Base-by-base conservation (phyloP, 257 asterid genomes). In the Solanum paucissectum region DNA sequence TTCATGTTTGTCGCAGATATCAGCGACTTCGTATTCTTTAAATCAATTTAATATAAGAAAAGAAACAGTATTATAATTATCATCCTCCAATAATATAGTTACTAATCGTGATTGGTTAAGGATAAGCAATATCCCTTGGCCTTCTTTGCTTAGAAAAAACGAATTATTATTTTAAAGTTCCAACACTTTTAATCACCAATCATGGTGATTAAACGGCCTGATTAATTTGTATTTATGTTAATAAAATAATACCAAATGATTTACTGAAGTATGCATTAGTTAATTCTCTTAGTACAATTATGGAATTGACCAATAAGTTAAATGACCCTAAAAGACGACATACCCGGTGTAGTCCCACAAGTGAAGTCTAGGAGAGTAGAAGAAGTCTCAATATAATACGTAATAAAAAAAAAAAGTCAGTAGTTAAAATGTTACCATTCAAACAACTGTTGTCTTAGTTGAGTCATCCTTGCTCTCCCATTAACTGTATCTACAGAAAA, bases 291-390 rank as follows among this genome's bases (percentile, higher is more conserved):
- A 16, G 40, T 81, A 81, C 20, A 6, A 4, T 1, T 3, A 9
- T 42, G 42, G 68, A 49, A 46, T 32, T 81, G 42, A 81, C 68
- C 85, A 44, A 46, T 9, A 6, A 55, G n/a, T 55, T 55, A 18
- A 55, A 55, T 55, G 64, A 18, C 64, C 64, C 10, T 52, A 52
- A 55, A 52, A 14, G 6, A 18, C 1, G 6, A 0, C n/a, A 55
- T 55, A 55, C 0, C 4, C 10, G 0, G 4, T 1, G 64, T 18
- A 55, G 3, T 55, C n/a, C 1, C n/a, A 18, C n/a, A 40, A 9
- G 44, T 40, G 12, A 40, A 9, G 44, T 0, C 42, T 40, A 2
- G 2, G 2, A 1, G 64, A 55, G 64, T 18, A 55, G 10, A 6
- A 55, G 37, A 44, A 10, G 40, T 79, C 18, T 44, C 68, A 81